Evolutionary conservation across 169 alveolate genomes (phyloP).

Genomic region (Cryptosporidium muris): DNA sequence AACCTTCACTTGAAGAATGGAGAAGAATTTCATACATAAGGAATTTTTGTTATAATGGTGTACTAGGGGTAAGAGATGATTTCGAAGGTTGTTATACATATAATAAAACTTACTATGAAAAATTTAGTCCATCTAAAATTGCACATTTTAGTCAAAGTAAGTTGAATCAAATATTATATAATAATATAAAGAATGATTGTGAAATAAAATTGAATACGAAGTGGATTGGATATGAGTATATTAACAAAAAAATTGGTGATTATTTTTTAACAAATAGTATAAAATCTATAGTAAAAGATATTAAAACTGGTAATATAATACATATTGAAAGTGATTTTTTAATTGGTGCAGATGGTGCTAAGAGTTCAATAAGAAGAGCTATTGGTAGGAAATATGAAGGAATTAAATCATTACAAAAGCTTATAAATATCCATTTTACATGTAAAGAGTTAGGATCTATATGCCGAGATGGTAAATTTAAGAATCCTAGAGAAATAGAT

Average conservation of each 20-base stretch:
- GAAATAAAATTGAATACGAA: not conserved
- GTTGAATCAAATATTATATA: not conserved
- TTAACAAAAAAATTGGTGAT: not conserved
- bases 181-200: not conserved
- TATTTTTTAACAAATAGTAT: not conserved
- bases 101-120: not conserved
- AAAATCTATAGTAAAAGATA: slow-evolving; percentile 40
- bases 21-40: slow-evolving; percentile 7
- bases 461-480: slow-evolving; percentile 58
- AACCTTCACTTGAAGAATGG: slow-evolving; percentile 6
- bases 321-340: slow-evolving; percentile 78
- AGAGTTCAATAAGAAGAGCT: slow-evolving; percentile 69
- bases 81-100: not conserved
- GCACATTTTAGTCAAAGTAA: slow-evolving; percentile 8
- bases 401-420: slow-evolving; percentile 77
- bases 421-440: slow-evolving; percentile 86
- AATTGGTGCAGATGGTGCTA: slow-evolving; percentile 79
- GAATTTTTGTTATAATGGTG: not conserved
- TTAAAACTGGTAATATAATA: slow-evolving; percentile 73
- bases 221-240: slow-evolving; percentile 7
- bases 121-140: not conserved
- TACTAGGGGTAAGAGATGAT: not conserved
- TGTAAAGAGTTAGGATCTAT: slow-evolving; percentile 79
- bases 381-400: slow-evolving; percentile 72
- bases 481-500: not conserved